Conservation (phyloP, 495 filamentous ascomycete genomes). For the Penicillium riverlandense region DNA sequence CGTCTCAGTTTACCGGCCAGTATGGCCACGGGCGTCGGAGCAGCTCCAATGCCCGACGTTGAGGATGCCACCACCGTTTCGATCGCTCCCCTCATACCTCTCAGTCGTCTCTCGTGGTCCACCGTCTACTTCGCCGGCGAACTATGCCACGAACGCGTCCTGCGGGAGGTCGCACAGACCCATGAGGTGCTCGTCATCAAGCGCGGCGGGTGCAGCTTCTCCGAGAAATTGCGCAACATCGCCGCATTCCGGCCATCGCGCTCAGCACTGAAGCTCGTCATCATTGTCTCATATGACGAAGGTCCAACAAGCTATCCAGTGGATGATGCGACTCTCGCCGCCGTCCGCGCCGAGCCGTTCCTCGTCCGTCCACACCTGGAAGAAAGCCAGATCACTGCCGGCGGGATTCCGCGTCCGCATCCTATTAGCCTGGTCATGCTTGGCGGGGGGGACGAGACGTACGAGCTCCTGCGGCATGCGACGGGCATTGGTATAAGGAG, state of each 20-base stretch:
- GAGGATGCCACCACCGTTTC: conserved; percentile 46
- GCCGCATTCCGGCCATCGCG: conserved; percentile 61
- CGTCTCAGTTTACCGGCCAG: conserved; percentile 56
- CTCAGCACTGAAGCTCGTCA: conserved; percentile 63
- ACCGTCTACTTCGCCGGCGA: conserved; percentile 64
- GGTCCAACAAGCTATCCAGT: not conserved
- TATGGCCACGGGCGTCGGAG: conserved; percentile 66
- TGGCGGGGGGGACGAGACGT: conserved; percentile 62
- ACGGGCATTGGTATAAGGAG: conserved; percentile 63
- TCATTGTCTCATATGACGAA: conserved; percentile 67
- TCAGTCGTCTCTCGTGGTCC: conserved; percentile 51
- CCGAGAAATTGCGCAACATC: conserved; percentile 74
- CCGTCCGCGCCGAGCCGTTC: conserved; percentile 31
- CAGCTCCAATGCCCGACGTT: conserved; percentile 64
- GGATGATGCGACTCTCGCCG: conserved; percentile 14
- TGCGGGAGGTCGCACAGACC: conserved; percentile 49
- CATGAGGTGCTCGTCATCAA: conserved; percentile 78
- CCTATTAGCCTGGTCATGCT: conserved; percentile 82
- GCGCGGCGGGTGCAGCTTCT: conserved; percentile 80
- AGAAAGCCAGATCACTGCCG: conserved; percentile 60
- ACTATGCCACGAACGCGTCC: conserved; percentile 57
- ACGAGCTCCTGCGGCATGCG: conserved; percentile 52
- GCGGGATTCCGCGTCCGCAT: conserved; percentile 64
- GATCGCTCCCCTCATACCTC: conserved; percentile 29
- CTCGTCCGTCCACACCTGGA: conserved; percentile 73